phyloP scores from a whole-genome alignment of 139 green algal genomes.

The Pseudopediastrum boryanum region DNA sequence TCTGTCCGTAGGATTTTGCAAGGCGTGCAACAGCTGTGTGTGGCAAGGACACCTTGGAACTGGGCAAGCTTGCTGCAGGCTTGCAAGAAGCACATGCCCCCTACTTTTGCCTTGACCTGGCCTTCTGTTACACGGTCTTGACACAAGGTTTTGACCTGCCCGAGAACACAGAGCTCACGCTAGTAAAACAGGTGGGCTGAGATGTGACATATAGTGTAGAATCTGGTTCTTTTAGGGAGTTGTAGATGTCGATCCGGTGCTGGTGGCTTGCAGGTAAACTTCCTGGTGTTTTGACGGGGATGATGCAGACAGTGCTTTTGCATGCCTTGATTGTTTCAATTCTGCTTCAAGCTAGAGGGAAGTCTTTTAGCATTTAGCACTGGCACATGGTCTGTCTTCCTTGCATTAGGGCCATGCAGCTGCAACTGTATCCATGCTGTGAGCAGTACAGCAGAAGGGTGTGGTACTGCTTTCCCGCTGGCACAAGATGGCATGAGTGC shows the following conservation, averaged over 20 bases:
- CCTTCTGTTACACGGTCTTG: constrained; percentile 87
- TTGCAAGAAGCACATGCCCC: constrained; percentile 57
- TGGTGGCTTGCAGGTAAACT: neutral
- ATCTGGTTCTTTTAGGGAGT: neutral
- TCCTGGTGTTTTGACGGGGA: no score
- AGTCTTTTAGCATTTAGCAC: neutral
- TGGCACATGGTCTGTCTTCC: no score
- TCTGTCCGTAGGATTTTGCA: constrained; percentile 59
- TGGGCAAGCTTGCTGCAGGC: neutral
- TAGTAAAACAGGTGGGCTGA: constrained; percentile 54
- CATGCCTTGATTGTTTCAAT: neutral
- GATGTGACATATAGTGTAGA: neutral
- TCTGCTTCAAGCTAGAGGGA: neutral
- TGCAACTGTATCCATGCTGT: no score
- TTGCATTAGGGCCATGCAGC: no score
- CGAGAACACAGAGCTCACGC: constrained; percentile 29
- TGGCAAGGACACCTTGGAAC: neutral
- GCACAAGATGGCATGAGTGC: neutral
- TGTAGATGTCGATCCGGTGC: neutral
- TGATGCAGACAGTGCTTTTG: no score
- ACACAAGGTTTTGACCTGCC: constrained; percentile 83
- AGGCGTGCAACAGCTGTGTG: constrained; percentile 46
- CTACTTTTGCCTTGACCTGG: constrained; percentile 94
- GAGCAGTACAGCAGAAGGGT: no score
- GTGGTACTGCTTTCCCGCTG: no score